A percentile compares a stretch with the other conserved stretches of the same genome.
These are phyloP conservation scores for Microthlaspi erraticum DNA, from an alignment of 345 rosid genomes.

Conservation along the genomic window DNA sequence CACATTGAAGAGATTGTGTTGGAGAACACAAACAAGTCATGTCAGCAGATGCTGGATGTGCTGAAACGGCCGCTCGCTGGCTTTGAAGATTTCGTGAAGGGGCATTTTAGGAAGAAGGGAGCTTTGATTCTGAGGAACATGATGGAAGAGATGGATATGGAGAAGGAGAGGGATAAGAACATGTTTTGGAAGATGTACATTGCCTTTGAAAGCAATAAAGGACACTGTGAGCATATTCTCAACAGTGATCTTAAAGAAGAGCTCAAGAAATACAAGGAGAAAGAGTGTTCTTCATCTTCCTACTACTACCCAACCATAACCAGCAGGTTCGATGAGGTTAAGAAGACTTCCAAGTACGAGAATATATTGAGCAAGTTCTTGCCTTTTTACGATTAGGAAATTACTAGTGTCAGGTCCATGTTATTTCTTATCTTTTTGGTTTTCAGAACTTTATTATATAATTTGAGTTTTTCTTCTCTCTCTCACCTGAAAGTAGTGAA, in stretches of 20 bases:
- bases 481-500: conserved; percentile 18
- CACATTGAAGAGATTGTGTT: conserved; percentile 40
- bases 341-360: conserved; percentile 12
- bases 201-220: conserved; percentile 38
- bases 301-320: conserved; percentile 20
- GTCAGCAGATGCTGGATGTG: conserved; percentile 37
- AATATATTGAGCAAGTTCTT: conserved; percentile 15
- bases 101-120: conserved; percentile 35
- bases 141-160: conserved; percentile 36
- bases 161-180: conserved; percentile 28
- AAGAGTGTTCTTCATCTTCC: conserved; percentile 23
- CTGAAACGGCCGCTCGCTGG: conserved; percentile 26
- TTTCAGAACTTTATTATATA: not conserved
- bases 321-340: conserved; percentile 22
- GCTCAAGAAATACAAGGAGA: conserved; percentile 26
- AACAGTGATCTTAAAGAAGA: conserved; percentile 28
- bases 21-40: conserved; percentile 33
- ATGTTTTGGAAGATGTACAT: conserved; percentile 37
- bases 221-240: conserved; percentile 40
- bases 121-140: conserved; percentile 27
- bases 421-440: not conserved
- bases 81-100: conserved; percentile 39
- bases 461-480: not conserved
- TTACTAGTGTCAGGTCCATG: conserved; percentile 1
- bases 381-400: not conserved